Base-by-base conservation (phyloP, 2,329 filamentous ascomycete genomes). In the Penicillium sp. region DNA sequence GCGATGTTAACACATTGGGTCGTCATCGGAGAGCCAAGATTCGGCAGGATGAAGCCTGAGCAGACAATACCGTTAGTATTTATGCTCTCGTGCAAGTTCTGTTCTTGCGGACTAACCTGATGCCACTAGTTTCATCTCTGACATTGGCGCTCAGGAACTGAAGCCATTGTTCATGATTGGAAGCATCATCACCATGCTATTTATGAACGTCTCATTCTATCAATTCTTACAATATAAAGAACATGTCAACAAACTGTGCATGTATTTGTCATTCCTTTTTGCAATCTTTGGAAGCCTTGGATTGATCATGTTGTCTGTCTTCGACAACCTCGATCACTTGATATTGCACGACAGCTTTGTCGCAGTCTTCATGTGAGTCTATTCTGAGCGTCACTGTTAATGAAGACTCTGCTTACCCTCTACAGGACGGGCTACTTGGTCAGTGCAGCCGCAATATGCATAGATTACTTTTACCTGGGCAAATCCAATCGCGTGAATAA, bases 311-410 rank as follows among this genome's bases (percentile, higher is more conserved):
- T 48, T 63, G 31, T 62, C 57, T 9, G 53, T 60, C 37, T 52
- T 63, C 14, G 61, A 63, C 42, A 63, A 63, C 11, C 59, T 63
- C 31, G 53, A 57, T 42, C 58, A 62, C 26, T 51, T 62, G n/a
- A 46, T 58, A 11, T 42, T 56, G 11, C 61, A 63, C 35, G 61
- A 63, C 49, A 57, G 59, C 27, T 60, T 57, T 47, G 61, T 63
- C n/a, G 59, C 61, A 3, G 42, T 63, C 2, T 63, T 63, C 43
- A 60, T 63, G 61, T 63, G 44, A 50, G 61, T 42, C n/a, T 27
- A 5, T 14, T 14, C 35, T 10, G n/a, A 31, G 25, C 14, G 25
- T 16, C 29, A 11, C 2, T 35, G 21, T 26, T 31, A 37, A n/a
- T 2, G 37, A 33, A 23, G 19, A 23, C 19, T 19, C 5, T 45